Conservation (phyloP, 108 stramenopile species). For the Discostella stelligeroides region DNA sequence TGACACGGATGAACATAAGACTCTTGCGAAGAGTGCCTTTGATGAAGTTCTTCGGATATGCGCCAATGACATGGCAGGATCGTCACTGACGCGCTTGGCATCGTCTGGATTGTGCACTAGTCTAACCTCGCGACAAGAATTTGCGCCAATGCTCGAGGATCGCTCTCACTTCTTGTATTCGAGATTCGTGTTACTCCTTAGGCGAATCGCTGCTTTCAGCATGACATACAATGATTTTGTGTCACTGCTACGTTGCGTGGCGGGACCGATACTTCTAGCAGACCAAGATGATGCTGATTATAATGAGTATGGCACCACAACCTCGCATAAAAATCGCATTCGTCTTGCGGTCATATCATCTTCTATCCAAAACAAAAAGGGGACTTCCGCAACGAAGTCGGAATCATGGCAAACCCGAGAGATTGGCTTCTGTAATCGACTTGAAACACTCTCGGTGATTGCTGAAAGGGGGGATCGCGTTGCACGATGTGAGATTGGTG, state of each 20-base stretch:
- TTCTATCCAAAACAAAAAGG: conserved; percentile 52
- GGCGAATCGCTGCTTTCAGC: conserved; percentile 78
- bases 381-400: conserved; percentile 37
- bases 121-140: conserved; percentile 73
- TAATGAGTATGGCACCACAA: conserved; percentile 4
- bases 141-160: conserved; percentile 75
- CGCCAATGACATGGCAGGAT: conserved; percentile 66
- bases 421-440: conserved; percentile 60
- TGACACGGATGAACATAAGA: conserved; percentile 45
- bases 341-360: conserved; percentile 78
- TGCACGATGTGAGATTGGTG: conserved; percentile 72
- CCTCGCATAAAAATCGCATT: conserved; percentile 50
- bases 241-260: conserved; percentile 71
- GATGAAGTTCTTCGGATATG: conserved; percentile 77
- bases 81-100: conserved; percentile 75
- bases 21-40: conserved; percentile 69
- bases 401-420: conserved; percentile 66
- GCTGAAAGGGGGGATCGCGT: conserved; percentile 75
- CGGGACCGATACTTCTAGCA: conserved; percentile 70
- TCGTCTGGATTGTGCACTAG: conserved; percentile 78
- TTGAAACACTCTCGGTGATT: conserved; percentile 78
- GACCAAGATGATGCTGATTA: conserved; percentile 47
- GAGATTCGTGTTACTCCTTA: conserved; percentile 65
- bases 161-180: conserved; percentile 73
- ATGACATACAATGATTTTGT: conserved; percentile 90